Evolutionary conservation across 1,284 basidiomycete genomes (phyloP), one percentile per base, ranked within the genome.

Genomic region (Boletellus deceptivus): DNA sequence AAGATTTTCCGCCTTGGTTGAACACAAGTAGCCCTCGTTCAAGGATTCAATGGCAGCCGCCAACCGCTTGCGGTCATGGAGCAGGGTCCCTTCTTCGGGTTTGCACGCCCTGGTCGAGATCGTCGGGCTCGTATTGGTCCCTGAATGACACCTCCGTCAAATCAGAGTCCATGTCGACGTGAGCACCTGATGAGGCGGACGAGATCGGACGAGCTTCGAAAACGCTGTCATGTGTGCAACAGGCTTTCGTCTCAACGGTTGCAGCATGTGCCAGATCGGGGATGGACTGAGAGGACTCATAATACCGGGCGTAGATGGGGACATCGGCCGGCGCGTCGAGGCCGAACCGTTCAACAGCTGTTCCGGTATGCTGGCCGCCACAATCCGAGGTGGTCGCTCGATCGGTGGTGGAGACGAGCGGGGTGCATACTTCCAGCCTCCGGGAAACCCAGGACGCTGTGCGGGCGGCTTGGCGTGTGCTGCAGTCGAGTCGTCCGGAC

Each of bases 1-100:
- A 93, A 98, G 27, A 99, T 77, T 87, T 88, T 3, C 92, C 93
- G 46, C 84, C 86, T 27, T 93, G 78, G 68, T 98, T 99, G 76
- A 98, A 98, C 0, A 94, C 96, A 54, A 98, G 64, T 93, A 94
- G 3, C 87, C 83, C 54, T 89, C 85, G 57, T 91, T 78, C 29
- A 86, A 59, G 2, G 82, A 80, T 64, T 95, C 92, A 56, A 83
- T 85, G 17, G 93, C 83, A 45, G 79, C 75, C 55, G 79, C 79
- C 79, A 91, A 88, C 33, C 80, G 74, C 60, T 84, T 76, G 49
- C 82, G 72, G 59, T 86, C 89, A 46, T 77, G 76, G 9, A 88
- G 61, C 24, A 90, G 65, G 42, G 80, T 77, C 4, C 77, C 76
- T 33, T 76, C 80, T 66, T 93, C 90, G 6, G 83, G 80, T 44